These are phyloP conservation scores for Kodamaea arcana DNA, from an alignment of 1,139 yeast species.

Conservation along the genomic window DNA sequence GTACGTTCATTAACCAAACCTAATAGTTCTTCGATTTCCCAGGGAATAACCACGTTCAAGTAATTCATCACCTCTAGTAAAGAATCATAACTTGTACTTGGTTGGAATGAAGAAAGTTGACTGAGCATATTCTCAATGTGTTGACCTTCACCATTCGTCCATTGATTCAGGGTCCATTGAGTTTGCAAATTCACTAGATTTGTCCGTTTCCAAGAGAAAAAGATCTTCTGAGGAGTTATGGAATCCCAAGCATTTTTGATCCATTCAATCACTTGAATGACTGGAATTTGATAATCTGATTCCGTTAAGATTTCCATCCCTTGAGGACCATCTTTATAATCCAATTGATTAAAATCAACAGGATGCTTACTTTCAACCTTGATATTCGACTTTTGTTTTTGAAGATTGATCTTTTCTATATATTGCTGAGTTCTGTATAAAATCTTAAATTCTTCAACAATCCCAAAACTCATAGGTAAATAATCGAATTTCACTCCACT, in stretches of 20 bases:
- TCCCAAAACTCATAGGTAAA: slow-evolving; percentile 64
- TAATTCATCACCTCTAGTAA: slow-evolving; percentile 40
- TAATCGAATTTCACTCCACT: slow-evolving; percentile 44
- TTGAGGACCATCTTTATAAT: slow-evolving; percentile 6
- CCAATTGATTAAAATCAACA: slow-evolving; percentile 4
- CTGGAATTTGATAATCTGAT: slow-evolving; percentile 41
- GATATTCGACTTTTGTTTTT: slow-evolving; percentile 22
- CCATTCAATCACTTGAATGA: slow-evolving; percentile 56
- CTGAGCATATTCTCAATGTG: neutral
- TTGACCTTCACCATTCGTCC: neutral
- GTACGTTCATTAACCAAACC: slow-evolving; percentile 58
- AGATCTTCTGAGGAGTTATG: slow-evolving; percentile 42
- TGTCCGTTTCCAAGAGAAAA: slow-evolving; percentile 48
- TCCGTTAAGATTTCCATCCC: slow-evolving; percentile 28
- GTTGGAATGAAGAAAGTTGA: slow-evolving; percentile 13
- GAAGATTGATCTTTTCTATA: slow-evolving; percentile 44
- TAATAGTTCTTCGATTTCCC: slow-evolving; percentile 55
- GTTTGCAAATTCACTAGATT: slow-evolving; percentile 10
- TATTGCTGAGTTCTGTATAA: slow-evolving; percentile 59
- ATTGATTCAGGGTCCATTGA: slow-evolving; percentile 3
- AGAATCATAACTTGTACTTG: slow-evolving; percentile 28
- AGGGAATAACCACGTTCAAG: slow-evolving; percentile 48
- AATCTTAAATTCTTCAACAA: slow-evolving; percentile 57
- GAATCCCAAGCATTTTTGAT: slow-evolving; percentile 55
- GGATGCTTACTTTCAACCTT: slow-evolving; percentile 7